Evolutionary conservation across 164 flowering plant species (phyloP), one percentile per base, ranked within the genome.

Genomic region (Buxus sempervirens): DNA sequence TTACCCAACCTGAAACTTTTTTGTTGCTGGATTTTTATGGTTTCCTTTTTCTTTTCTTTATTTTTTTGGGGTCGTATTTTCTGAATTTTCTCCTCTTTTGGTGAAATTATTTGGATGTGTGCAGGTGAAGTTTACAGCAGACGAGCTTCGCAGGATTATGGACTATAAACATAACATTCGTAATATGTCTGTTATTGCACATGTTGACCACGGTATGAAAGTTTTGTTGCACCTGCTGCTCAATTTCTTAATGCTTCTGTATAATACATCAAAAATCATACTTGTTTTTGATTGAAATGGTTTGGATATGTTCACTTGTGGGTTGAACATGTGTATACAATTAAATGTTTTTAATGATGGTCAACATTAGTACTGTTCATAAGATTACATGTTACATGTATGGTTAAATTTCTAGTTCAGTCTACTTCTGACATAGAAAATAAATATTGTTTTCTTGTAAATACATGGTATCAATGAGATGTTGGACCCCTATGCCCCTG

Each of bases 91-190:
- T n/a, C n/a, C n/a, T 21, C 26, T 24, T 12, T n/a, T 60, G 20
- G 18, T 18, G 18, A 22, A 41, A 70, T 54, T 14, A 32, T 0
- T 21, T 58, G 42, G 55, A 42, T 55, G 32, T 62, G 4, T 61
- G 38, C 77, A 77, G 80, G 77, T 77, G 75, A 77, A 77, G 75
- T 77, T 77, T 51, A 64, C 77, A 10, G 77, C 69, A 63, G 77
- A 77, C 18, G 80, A 57, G 67, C 75, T 77, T 28, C 75, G 80
- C 2, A 55, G 75, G 67, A 77, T 77, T 26, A 77, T 77, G 80
- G 80, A 77, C 70, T 22, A 60, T 51, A 77, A 77, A 62, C 77
- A 77, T 24, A 74, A 77, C 45, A 77, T 77, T 2, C 57, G 72
- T 10, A 75, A 75, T 41, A 75, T 75, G 78, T 75, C 78, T 16